A percentile compares a stretch with the other conserved stretches of the same genome.
Conservation (phyloP, 2,329 filamentous ascomycete genomes). For the Cladosporium sp. region DNA sequence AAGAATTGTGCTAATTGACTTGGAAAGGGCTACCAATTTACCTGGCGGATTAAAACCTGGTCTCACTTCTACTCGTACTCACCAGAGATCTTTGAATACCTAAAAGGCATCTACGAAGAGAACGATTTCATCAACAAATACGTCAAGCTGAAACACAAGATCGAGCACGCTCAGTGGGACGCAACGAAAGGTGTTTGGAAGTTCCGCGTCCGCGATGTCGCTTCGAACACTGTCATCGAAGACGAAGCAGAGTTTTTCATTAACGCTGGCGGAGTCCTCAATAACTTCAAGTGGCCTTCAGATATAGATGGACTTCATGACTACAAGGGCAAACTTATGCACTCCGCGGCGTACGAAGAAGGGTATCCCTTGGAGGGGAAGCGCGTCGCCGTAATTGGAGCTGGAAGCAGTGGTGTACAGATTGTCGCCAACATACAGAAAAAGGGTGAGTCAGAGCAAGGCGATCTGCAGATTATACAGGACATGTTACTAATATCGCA, state of each 20-base stretch:
- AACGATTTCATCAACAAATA: constrained; percentile 49
- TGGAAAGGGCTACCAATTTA: constrained; percentile 48
- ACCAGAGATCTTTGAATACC: constrained; percentile 52
- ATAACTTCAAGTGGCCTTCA: constrained; percentile 46
- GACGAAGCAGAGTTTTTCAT: constrained; percentile 43
- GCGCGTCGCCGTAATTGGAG: constrained; percentile 45
- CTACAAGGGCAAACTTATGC: constrained; percentile 47
- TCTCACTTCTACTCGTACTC: constrained; percentile 50
- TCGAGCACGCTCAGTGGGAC: constrained; percentile 48
- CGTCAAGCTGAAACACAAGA: constrained; percentile 48
- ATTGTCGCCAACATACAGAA: constrained; percentile 45
- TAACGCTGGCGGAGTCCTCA: constrained; percentile 47
- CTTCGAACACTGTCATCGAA: constrained; percentile 36
- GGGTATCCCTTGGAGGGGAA: constrained; percentile 41
- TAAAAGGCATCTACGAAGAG: constrained; percentile 47
- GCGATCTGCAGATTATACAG: not conserved
- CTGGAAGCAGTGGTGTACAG: constrained; percentile 45
- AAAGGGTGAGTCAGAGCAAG: constrained; percentile 19
- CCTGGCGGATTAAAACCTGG: constrained; percentile 53
- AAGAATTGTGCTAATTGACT: no score
- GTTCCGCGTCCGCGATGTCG: constrained; percentile 40
- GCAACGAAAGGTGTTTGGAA: constrained; percentile 42
- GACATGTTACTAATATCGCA: not conserved
- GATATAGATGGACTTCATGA: constrained; percentile 44
- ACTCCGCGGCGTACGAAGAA: constrained; percentile 47